Base-by-base conservation (phyloP, 768 basidiomycete genomes). In the Hirschioporus abietinus region DNA sequence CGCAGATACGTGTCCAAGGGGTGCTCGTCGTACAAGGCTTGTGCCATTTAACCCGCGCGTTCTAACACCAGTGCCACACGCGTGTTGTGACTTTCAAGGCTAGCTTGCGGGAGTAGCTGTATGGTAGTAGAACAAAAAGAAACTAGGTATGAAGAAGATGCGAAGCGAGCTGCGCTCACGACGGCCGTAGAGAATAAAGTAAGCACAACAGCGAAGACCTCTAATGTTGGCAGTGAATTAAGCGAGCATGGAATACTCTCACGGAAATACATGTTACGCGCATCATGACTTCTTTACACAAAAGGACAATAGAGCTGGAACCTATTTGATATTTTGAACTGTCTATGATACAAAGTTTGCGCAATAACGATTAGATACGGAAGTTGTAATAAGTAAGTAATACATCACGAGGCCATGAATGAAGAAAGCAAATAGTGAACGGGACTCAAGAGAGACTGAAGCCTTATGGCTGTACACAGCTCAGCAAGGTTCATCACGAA, bases 11-110 rank as follows among this genome's bases (percentile, higher is more conserved):
- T 83, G 71, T 88, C 85, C 58, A 92, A 82, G 58, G 91, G 91
- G 71, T 91, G 89, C 68, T 90, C 86, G 70, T 91, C 87, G 76
- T 90, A 91, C 68, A 91, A 75, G 66, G 91, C 82, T 80, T 92
- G 88, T 36, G 91, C 91, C 91, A 92, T 92, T 35, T 30, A 64
- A 64, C 60, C 30, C 30, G 60, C 30, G 24, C 60, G 60, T 61
- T 34, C 15, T 15, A 61, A 25, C 17, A 25, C 25, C 60, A 61
- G 60, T 61, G 30, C 60, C 30, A 25, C 60, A 61, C 42, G 42
- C 12, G 20, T 52, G 42, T 52, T 52, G 42, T 52, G 42, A 20
- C 42, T 52, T 52, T 52, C 42, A 52, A 52, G 42, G 42, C 42
- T 52, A 52, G 42, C 42, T 52, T 52, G 42, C 42, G 42, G 42